A percentile compares a stretch with the other conserved stretches of the same genome.
Evolutionary conservation across 805 yeast genomes (phyloP).

Genomic region (Diddensiella santjacobensis): DNA sequence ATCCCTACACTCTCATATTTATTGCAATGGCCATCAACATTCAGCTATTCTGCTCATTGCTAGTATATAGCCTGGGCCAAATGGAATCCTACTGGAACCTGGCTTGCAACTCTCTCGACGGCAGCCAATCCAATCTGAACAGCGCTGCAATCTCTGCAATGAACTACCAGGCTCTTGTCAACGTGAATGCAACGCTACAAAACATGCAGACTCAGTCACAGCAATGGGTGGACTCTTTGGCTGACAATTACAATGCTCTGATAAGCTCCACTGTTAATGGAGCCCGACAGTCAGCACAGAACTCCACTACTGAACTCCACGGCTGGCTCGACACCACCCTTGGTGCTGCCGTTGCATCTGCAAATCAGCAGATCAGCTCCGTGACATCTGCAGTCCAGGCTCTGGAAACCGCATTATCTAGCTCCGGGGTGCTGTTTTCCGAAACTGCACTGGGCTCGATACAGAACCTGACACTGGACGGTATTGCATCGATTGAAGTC

Average conservation of each 20-base stretch:
- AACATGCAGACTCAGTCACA: slow-evolving; percentile 8
- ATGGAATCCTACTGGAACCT: slow-evolving; percentile 3
- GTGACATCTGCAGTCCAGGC: slow-evolving; percentile 14
- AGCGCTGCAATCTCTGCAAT: slow-evolving; percentile 1
- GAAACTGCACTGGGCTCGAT: slow-evolving; percentile 8
- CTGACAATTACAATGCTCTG: slow-evolving; percentile 12
- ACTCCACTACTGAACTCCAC: slow-evolving; percentile 9
- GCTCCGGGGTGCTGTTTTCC: slow-evolving; percentile 6
- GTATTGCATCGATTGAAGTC: slow-evolving; percentile 10
- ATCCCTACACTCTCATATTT: slow-evolving; percentile 19
- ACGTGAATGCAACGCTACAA: slow-evolving; percentile 14
- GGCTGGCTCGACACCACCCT: slow-evolving; percentile 5
- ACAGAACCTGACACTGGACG: slow-evolving; percentile 7
- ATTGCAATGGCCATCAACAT: slow-evolving; percentile 14
- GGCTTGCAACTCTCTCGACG: not conserved
- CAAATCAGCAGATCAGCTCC: slow-evolving; percentile 11
- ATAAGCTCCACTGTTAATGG: not conserved
- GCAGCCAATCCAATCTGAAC: not conserved
- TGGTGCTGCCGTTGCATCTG: slow-evolving; percentile 3
- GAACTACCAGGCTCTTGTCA: slow-evolving; percentile 11
- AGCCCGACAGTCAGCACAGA: slow-evolving; percentile 10
- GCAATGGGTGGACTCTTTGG: slow-evolving; percentile 7
- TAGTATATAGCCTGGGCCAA: not conserved
- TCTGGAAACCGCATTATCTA: slow-evolving; percentile 4
- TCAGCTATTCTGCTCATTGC: slow-evolving; percentile 11